Conservation (phyloP, 2,329 filamentous ascomycete genomes). For the Scytalidium sp. region DNA sequence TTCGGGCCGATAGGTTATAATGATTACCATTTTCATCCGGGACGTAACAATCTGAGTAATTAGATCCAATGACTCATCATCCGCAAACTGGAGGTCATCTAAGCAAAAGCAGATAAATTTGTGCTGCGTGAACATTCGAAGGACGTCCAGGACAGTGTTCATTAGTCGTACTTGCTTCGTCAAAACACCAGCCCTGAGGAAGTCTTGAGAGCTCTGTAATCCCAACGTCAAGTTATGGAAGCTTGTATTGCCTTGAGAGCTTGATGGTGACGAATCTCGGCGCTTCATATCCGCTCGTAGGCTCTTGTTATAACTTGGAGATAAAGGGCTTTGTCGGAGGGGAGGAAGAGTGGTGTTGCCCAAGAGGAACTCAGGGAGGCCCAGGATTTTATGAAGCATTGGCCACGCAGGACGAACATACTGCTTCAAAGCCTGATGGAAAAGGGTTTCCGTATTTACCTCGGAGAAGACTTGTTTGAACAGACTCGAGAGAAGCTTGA, state of each 20-base stretch:
- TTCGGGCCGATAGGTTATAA: slow-evolving; percentile 72
- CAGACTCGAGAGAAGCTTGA: slow-evolving; percentile 62
- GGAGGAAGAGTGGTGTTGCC: slow-evolving; percentile 28
- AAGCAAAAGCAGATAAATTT: slow-evolving; percentile 87
- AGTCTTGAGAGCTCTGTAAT: slow-evolving; percentile 55
- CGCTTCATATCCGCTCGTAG: slow-evolving; percentile 19
- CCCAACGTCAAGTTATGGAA: slow-evolving; percentile 29
- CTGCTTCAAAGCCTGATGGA: slow-evolving; percentile 59
- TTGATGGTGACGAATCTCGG: slow-evolving; percentile 25
- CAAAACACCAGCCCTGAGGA: slow-evolving; percentile 53
- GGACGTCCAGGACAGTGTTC: slow-evolving; percentile 83
- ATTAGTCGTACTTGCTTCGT: slow-evolving; percentile 72
- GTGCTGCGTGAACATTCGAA: slow-evolving; percentile 76
- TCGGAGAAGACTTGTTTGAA: slow-evolving; percentile 68
- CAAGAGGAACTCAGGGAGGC: slow-evolving; percentile 67
- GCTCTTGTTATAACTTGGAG: slow-evolving; percentile 25
- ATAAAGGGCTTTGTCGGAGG: slow-evolving; percentile 14
- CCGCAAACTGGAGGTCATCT: slow-evolving; percentile 88
- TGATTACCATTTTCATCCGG: slow-evolving; percentile 76
- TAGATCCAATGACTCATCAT: slow-evolving; percentile 81
- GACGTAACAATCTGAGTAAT: slow-evolving; percentile 76
- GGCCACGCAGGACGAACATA: slow-evolving; percentile 64
- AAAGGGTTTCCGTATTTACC: slow-evolving; percentile 60
- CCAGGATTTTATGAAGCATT: slow-evolving; percentile 58
- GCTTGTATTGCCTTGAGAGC: slow-evolving; percentile 15